These are phyloP conservation scores for Cymbopogon citratus DNA, from an alignment of 176 grass and related monocot genomes.

Conservation along the genomic window DNA sequence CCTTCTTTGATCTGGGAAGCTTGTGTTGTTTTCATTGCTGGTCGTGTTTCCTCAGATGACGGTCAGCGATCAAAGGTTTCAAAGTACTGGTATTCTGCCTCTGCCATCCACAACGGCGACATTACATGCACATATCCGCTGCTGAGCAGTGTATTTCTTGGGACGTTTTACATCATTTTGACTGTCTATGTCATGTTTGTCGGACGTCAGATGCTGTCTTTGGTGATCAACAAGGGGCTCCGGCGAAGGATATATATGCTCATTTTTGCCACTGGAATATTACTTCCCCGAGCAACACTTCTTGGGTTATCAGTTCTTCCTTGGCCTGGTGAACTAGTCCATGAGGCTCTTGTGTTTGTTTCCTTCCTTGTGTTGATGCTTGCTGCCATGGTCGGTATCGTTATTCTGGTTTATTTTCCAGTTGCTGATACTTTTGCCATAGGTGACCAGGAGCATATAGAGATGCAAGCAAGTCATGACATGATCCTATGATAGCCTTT, in stretches of 20 bases:
- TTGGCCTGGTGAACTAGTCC: slow-evolving; percentile 44
- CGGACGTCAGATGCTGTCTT: slow-evolving; percentile 51
- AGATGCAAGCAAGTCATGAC: slow-evolving; percentile 39
- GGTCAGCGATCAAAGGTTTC: slow-evolving; percentile 28
- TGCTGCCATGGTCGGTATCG: slow-evolving; percentile 57
- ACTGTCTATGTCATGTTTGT: slow-evolving; percentile 70
- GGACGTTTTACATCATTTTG: slow-evolving; percentile 61
- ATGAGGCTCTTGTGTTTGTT: slow-evolving; percentile 72
- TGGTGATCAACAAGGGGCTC: slow-evolving; percentile 91
- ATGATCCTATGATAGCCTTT: slow-evolving; percentile 24
- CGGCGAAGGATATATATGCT: slow-evolving; percentile 78
- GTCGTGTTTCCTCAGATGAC: slow-evolving; percentile 28
- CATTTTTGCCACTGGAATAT: slow-evolving; percentile 45
- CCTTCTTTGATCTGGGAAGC: slow-evolving; percentile 59
- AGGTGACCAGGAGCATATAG: slow-evolving; percentile 49
- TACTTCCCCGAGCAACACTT: slow-evolving; percentile 60
- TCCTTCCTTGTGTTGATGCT: slow-evolving; percentile 79
- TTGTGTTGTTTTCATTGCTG: slow-evolving; percentile 45
- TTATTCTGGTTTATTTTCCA: slow-evolving; percentile 88
- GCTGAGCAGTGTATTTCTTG: slow-evolving; percentile 81
- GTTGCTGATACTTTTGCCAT: slow-evolving; percentile 66
- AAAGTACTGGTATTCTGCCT: slow-evolving; percentile 44
- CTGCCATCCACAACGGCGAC: slow-evolving; percentile 21
- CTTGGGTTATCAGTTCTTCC: slow-evolving; percentile 73
- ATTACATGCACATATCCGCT: slow-evolving; percentile 76